Evolutionary conservation across 495 filamentous ascomycete species (phyloP), one percentile per base, ranked within the genome.

Genomic region (Clavariopsis aquatica): DNA sequence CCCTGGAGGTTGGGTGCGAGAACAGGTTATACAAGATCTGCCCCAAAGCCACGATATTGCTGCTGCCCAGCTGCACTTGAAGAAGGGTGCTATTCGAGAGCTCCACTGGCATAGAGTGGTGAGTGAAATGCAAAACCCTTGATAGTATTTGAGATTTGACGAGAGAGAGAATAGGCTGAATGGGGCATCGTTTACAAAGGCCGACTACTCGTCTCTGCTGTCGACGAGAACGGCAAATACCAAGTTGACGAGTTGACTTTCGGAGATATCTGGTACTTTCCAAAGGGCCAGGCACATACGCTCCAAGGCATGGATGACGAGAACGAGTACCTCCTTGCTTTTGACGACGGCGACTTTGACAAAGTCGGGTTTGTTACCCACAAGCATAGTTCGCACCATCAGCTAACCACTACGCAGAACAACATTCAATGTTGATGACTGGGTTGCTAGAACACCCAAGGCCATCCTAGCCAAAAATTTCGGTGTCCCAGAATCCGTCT

Each of bases 211-310:
- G 72, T 87, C 13, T 82, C 83, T 9, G 85, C 80, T 4, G 84
- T 87, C 24, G 81, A 87, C 68, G 81, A 88, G 69, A 73, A 84
- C 52, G 85, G 85, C 22, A 66, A 77, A 29, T 83, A 80, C 60
- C 79, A 83, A 49, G 79, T 82, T 22, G 79, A 83, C 43, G 79
- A 75, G 45, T 79, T 87, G 17, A 76, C 81, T 15, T 79, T 77
- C 17, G 86, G 86, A 9, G 86, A 88, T 60, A 81, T 87, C 49
- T 89, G 85, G 85, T 86, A 87, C 71, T 87, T 88, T 68, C 85
- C 86, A 34, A 86, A 86, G 65, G 85, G 86, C 24, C 75, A 80
- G 10, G 83, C 83, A 1, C 84, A 89, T 60, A 85, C 85, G 0
- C 78, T 88, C 0, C 80, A 81, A 47, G 78, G 78, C 15, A 75